Evolutionary conservation across 805 yeast species (phyloP), one percentile per base, ranked within the genome.

Genomic region (Wickerhamomyces bovis): DNA sequence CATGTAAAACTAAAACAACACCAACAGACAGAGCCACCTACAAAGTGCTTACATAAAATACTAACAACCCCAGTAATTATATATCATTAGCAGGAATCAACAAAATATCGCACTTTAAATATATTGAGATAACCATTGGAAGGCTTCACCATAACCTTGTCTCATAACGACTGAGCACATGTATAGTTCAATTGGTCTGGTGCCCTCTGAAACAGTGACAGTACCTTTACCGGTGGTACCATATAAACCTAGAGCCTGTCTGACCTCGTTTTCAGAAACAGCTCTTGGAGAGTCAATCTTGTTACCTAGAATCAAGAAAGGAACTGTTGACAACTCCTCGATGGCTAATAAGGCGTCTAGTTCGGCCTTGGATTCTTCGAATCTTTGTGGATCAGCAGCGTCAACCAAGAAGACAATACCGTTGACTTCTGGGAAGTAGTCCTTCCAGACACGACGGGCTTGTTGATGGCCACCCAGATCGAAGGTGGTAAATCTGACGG

Each of bases 391-490:
- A 65, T 94, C 99, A 46, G 98, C 98, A 47, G 96, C 95, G 67
- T 94, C 99, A 28, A 94, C 97, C 49, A 94, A 75, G 68, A 86
- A 94, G 28, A 94, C 98, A 56, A 94, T 94, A 47, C 97, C 99
- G 68, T 89, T 87, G 43, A 94, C 99, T 72, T 94, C 99, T 49
- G 99, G 99, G 84, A 94, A 94, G 69, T 94, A 94, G 68, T 94
- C 98, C 66, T 90, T 90, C 99, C 99, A 94, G 64, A 94, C 81
- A 72, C 99, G 89, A 73, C 99, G 90, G 43, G 99, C 98, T 72
- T 92, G 97, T 68, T 80, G 84, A 74, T 94, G 99, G 39, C 99
- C 99, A 70, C 99, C 99, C 58, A 94, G 77, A 68, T 94, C 99
- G 61, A 94, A 94, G 25, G 99, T 94, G 50, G 99, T 94, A 77